Conservation (phyloP, 371 early-diverging fungal genomes). For the Mucor plumbeus region DNA sequence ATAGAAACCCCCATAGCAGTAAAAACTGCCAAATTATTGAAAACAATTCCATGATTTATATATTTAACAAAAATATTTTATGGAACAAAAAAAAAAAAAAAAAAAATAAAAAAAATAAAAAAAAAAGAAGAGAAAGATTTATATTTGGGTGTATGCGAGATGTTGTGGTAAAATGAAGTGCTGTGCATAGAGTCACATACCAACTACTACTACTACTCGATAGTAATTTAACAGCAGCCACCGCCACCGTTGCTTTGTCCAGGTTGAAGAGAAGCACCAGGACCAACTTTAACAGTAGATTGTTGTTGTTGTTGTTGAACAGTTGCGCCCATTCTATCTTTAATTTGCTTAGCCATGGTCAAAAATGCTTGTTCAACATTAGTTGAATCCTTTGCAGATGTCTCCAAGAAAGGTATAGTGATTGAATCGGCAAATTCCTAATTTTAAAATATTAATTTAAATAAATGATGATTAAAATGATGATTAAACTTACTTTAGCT, state of each 20-base stretch:
- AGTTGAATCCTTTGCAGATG: conserved; percentile 91
- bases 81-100: background rate
- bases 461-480: background rate
- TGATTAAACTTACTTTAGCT: conserved; percentile 53
- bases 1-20: conserved; percentile 43
- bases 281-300: conserved; percentile 6
- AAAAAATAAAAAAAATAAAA: background rate
- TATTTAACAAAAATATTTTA: background rate
- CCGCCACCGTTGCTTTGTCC: background rate
- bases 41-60: conserved; percentile 38
- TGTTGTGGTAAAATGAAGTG: background rate
- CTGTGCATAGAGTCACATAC: background rate
- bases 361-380: conserved; percentile 97
- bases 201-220: background rate
- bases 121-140: background rate
- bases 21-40: conserved; percentile 42
- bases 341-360: conserved; percentile 90
- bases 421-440: conserved; percentile 85
- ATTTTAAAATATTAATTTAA: no score
- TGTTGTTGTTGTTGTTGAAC: conserved; percentile 17
- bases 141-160: background rate
- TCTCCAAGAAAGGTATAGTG: conserved; percentile 91
- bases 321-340: conserved; percentile 64
- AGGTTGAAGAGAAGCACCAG: conserved; percentile 4
- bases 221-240: background rate